These are phyloP conservation scores for Lipomyces yamanashiensis DNA, from an alignment of 805 yeast species.

Conservation along the genomic window DNA sequence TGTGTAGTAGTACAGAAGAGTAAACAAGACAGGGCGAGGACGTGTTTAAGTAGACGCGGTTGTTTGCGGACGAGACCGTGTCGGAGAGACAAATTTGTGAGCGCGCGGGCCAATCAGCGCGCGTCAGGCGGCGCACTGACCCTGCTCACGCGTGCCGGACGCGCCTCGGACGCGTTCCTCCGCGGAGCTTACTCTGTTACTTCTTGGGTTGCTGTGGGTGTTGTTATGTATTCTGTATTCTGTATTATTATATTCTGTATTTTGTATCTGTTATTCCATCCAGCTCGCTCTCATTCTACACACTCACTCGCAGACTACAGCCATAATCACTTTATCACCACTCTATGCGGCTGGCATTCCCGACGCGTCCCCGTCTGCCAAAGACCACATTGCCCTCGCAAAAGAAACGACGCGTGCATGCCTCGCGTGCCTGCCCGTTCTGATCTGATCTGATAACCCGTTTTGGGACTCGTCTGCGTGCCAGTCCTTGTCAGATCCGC, in stretches of 20 bases:
- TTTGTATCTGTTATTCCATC: not conserved
- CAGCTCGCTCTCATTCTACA: not conserved
- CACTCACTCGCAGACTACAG: not conserved
- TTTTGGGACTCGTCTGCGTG: constrained; percentile 1
- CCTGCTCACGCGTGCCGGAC: constrained; percentile 15
- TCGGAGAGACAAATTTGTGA: constrained; percentile 14
- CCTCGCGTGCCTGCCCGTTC: not conserved
- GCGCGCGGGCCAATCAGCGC: constrained; percentile 17
- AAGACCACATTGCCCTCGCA: not conserved
- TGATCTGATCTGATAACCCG: constrained; percentile 1
- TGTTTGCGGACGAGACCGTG: not conserved
- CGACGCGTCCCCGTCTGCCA: constrained; percentile 6
- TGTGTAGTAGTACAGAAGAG: not conserved
- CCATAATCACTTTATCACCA: not conserved
- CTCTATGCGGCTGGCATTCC: constrained; percentile 3
- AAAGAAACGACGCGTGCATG: not conserved
- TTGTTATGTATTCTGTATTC: not conserved
- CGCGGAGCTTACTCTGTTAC: not conserved
- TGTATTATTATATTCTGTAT: no score
- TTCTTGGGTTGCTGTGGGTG: not conserved
- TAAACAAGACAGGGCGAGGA: constrained; percentile 1
- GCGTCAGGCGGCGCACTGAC: constrained; percentile 4
- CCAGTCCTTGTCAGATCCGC: constrained; percentile 2
- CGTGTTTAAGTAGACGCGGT: constrained; percentile 12
- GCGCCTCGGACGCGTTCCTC: constrained; percentile 15